A percentile compares a stretch with the other conserved stretches of the same genome.
phyloP scores from a whole-genome alignment of 1,284 basidiomycete species.

The Paramarasmius palmivorus region DNA sequence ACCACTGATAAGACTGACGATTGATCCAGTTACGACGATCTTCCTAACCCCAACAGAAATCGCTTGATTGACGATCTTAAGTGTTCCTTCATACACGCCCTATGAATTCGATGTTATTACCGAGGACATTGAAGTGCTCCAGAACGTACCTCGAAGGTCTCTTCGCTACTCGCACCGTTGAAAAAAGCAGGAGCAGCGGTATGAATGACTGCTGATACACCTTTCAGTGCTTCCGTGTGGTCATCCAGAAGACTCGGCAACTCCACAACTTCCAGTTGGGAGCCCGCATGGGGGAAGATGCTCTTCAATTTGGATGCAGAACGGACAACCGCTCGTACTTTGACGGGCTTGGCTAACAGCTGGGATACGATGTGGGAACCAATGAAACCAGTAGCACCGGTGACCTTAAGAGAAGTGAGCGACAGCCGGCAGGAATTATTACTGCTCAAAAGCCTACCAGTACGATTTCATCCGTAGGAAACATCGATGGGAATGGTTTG shows the following conservation, averaged over 20 bases:
- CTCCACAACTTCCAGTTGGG: slow-evolving; percentile 2
- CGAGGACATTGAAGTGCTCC: too few species aligned
- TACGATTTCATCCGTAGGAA: too few species aligned
- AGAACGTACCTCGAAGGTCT: slow-evolving; percentile 4
- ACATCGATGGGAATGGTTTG: too few species aligned
- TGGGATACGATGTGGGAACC: slow-evolving; percentile 7
- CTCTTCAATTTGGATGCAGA: neutral
- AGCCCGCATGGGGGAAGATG: neutral
- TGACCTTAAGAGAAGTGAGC: neutral
- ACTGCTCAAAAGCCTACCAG: too few species aligned
- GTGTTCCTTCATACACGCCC: slow-evolving; percentile 12
- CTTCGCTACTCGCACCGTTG: neutral
- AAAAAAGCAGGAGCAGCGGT: neutral
- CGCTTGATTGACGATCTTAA: slow-evolving; percentile 9
- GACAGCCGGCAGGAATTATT: too few species aligned
- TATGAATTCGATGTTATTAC: neutral
- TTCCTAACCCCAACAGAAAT: slow-evolving; percentile 10
- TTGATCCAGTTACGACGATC: slow-evolving; percentile 8
- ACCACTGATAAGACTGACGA: slow-evolving; percentile 8
- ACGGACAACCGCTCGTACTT: slow-evolving; percentile 2
- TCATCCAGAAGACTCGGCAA: neutral
- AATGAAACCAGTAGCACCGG: slow-evolving; percentile 5
- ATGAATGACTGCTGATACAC: slow-evolving; percentile 5
- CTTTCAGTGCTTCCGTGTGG: slow-evolving; percentile 5
- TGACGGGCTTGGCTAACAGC: slow-evolving; percentile 1